Evolutionary conservation across 2,329 filamentous ascomycete species (phyloP), one percentile per base, ranked within the genome.

Genomic region (Lizonia empirigonia): DNA sequence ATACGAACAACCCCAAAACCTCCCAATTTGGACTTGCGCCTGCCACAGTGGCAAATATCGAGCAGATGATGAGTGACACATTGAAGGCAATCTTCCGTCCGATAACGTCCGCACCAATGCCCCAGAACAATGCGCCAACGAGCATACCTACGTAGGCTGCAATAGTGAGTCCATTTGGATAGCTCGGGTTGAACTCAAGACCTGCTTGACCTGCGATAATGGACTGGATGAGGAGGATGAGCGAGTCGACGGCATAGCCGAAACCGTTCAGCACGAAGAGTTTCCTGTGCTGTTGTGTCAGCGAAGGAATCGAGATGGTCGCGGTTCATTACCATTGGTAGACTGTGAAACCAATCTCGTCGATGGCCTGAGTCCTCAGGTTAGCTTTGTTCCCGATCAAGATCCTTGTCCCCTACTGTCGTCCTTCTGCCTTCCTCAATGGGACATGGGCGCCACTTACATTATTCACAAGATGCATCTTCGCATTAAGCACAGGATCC

Each of bases 401-500:
- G 5, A 15, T 15, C n/a, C 8, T 8, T 5, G 15, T 7, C 27
- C 4, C n/a, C 2, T 15, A 7, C 13, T 26, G n/a, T 44, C 26
- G 12, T 15, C 30, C 27, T 33, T 10, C 22, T 35, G 23, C 37
- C 8, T 22, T 30, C n/a, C 18, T 41, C 13, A 7, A 15, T n/a
- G 9, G n/a, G 12, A 22, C 7, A 30, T 16, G 15, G 32, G 6
- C 2, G 22, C 7, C 6, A 37, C 80, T 72, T 62, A 84, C 84
- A 69, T 89, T 81, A 65, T 89, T 89, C 53, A 89, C 80, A 22
- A 89, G 75, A 59, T 85, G 80, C 84, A 88, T 89, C 69, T 89
- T 88, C 32, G 80, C 80, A 60, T 83, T 82, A 35, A 88, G 72
- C 1, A 81, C 84, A 4, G 83, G 82, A 63, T 88, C 85, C 22